Base-by-base conservation (phyloP, 2,329 filamentous ascomycete genomes). In the Didymellaceae sp. region DNA sequence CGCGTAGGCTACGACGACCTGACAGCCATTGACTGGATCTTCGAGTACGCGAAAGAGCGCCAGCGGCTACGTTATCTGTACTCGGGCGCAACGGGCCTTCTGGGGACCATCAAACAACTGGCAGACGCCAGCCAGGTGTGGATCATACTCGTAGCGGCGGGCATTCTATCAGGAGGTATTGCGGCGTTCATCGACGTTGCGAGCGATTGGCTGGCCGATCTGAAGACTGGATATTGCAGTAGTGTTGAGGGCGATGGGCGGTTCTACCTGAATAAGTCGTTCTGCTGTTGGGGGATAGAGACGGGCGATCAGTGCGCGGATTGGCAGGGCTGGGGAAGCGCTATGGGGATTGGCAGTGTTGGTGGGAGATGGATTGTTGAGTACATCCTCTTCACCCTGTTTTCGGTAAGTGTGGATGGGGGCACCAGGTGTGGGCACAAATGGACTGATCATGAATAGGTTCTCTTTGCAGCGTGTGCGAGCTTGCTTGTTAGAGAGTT, bases 11-110 rank as follows among this genome's bases (percentile, higher is more conserved):
- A 99, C 76, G 93, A 97, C 68, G 89, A 99, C 75, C 80, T 97
- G 71, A 97, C 93, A 13, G 93, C 94, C 51, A 99, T 99, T 71
- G 94, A 99, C 77, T 99, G 94, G 94, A 97, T 97, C 69, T 97
- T 96, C 65, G 94, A 99, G 74, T 96, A 97, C 70, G 94, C 90
- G 43, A 97, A 97, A 73, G 94, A 99, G 76, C 85, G 94, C 16
- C 91, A 96, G 72, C 85, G 94, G 18, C 77, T 95, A 65, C 85
- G 91, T n/a, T 83, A 88, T 22, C 78, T 99, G 16, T 83, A 86
- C 46, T 84, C 88, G 0, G 84, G 82, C 62, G 82, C 86, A 6
- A 80, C 83, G 16, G 90, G 91, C 0, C 61, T 96, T 5, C 53
- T 92, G 16, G 91, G 91, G 10, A 85, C 91, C 63, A 65, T 88